Evolutionary conservation across 2,329 filamentous ascomycete species (phyloP), one percentile per base, ranked within the genome.

Genomic region (Chrysosporium queenslandicum): DNA sequence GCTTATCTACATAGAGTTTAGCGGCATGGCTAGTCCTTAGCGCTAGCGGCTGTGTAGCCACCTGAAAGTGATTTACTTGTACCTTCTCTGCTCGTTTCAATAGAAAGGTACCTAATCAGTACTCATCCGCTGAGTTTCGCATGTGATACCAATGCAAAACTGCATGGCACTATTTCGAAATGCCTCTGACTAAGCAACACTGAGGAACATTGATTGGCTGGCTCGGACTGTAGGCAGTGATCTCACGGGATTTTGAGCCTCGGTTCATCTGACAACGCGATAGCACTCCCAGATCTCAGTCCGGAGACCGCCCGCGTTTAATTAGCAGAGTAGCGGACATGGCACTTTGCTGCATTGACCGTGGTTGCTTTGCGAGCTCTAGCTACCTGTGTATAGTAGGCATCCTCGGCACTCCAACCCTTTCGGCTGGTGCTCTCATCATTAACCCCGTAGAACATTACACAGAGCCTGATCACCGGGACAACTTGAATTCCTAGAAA

Each of bases 221-320:
- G 20, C 20, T 37, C 46, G 30, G 46, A 23, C 3, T 9, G 14
- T n/a, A n/a, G 8, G 9, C 30, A 36, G 34, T 25, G 47, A 50
- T 14, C 47, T 42, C 47, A 50, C 16, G n/a, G 36, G 18, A 18
- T 4, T 32, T 50, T 41, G 18, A 42, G 47, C 47, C 47, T 50
- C 47, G 47, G 47, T 39, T 48, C 46, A 29, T 48, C 46, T 12
- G 32, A 11, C 25, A 23, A 12, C 25, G 27, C 43, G 2, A 18
- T 4, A 18, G 20, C 7, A 12, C 16, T 21, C 27, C 18, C 12
- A 9, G 23, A 18, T 8, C 4, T 6, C 32, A 34, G 41, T 6
- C 23, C 41, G 41, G 41, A 45, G 6, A 30, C 29, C 14, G 41
- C 5, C 41, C 41, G 41, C n/a, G 32, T 4, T 12, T 34, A 3